Conservation (phyloP, 108 stramenopile species). For the Ochromonas danica region DNA sequence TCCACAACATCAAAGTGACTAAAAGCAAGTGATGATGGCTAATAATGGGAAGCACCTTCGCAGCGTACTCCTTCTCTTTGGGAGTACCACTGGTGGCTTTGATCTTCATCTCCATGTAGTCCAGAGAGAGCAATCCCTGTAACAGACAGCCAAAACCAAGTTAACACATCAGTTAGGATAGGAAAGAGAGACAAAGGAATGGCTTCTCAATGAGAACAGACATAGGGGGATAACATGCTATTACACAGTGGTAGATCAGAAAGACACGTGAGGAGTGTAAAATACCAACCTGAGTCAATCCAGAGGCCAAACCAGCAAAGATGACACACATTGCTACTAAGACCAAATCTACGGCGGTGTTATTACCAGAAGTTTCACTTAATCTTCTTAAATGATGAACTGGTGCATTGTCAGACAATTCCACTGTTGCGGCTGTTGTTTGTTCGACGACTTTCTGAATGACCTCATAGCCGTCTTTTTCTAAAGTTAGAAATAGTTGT, state of each 20-base stretch:
- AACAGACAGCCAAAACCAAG: background rate
- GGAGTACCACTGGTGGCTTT: conserved; percentile 35
- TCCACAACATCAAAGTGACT: conserved; percentile 27
- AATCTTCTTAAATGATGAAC: background rate
- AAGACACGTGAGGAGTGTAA: no score
- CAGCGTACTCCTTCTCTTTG: conserved; percentile 9
- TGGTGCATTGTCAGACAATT: no score
- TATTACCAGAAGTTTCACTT: background rate
- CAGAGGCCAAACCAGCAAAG: conserved; percentile 81
- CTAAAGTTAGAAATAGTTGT: no score
- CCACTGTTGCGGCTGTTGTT: no score
- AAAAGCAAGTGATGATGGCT: conserved; percentile 29
- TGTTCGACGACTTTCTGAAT: no score
- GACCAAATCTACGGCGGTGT: background rate
- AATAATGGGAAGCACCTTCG: conserved; percentile 22
- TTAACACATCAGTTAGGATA: no score
- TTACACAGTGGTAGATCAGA: no score
- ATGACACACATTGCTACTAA: conserved; percentile 60
- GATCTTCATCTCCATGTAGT: conserved; percentile 70
- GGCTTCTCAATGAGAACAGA: no score
- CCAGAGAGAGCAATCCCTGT: conserved; percentile 80
- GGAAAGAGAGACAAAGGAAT: no score
- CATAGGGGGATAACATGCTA: no score
- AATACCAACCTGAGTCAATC: conserved; percentile 62
- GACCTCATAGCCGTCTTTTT: no score